Evolutionary conservation across 345 rosid species (phyloP), one percentile per base, ranked within the genome.

Genomic region (Euphorbia tirucalli): DNA sequence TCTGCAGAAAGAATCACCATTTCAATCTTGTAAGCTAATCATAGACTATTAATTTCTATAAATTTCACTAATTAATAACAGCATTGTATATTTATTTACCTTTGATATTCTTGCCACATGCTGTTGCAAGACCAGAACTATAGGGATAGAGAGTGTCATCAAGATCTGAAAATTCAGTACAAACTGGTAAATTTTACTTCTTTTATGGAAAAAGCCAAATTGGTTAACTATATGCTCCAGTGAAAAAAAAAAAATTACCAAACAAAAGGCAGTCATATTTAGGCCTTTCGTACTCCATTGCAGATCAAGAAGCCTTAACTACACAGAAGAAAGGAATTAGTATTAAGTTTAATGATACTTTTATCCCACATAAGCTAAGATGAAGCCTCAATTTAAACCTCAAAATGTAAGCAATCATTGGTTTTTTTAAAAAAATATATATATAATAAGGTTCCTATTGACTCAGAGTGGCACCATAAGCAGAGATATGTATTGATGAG

Each of bases 141-240:
- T 31, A 35, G 18, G 81, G 81, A 57, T 78, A 78, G 57, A 78
- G 81, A 64, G 81, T 78, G 32, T 78, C 81, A 41, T 78, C 81
- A 4, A 78, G 77, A 69, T 78, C 81, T 78, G 77, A 68, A 64
- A 31, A 64, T 28, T 57, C 27, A 46, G 8, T 22, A 56, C 6
- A 57, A 61, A 44, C 4, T 7, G 18, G 19, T 74, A 22, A 55
- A 24, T 11, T 56, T 60, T 16, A 43, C 5, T 7, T 50, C 19
- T 3, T 15, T 9, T 13, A 4, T 0, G 69, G n/a, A 3, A 11
- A 16, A 19, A 13, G 60, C 22, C 7, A 24, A 19, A 56, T 7
- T 22, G n/a, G 11, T 7, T 35, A 35, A n/a, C n/a, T n/a, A n/a
- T n/a, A n/a, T n/a, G n/a, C n/a, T n/a, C n/a, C n/a, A n/a, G n/a